A percentile compares a stretch with the other conserved stretches of the same genome.
These are phyloP conservation scores for Aaosphaeria arxii DNA, from an alignment of 2,329 filamentous ascomycete species.

Conservation along the genomic window DNA sequence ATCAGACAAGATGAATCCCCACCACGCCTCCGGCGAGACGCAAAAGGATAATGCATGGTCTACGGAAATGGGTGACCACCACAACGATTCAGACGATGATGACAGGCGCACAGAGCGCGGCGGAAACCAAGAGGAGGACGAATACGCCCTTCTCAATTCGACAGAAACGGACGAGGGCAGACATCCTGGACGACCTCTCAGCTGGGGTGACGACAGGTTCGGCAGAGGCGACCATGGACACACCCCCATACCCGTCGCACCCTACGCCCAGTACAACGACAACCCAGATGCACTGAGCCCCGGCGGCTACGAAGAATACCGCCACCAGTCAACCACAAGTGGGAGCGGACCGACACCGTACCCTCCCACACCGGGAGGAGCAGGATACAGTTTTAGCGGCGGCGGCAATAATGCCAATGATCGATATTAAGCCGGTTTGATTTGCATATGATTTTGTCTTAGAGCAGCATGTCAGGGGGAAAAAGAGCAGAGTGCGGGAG, in stretches of 20 bases:
- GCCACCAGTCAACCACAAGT: slow-evolving; percentile 13
- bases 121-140: slow-evolving; percentile 48
- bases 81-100: slow-evolving; percentile 42
- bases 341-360: background rate
- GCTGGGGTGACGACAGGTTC: slow-evolving; percentile 34
- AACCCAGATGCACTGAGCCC: slow-evolving; percentile 30
- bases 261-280: slow-evolving; percentile 40
- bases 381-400: slow-evolving; percentile 20
- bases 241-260: slow-evolving; percentile 5
- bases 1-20: slow-evolving; percentile 41
- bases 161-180: slow-evolving; percentile 38
- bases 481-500: too few relatives aligned
- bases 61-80: slow-evolving; percentile 40
- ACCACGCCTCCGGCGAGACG: slow-evolving; percentile 37
- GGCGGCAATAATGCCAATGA: slow-evolving; percentile 4
- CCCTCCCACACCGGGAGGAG: background rate
- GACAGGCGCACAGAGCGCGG: slow-evolving; percentile 37
- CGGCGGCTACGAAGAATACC: slow-evolving; percentile 34
- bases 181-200: slow-evolving; percentile 39
- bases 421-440: background rate
- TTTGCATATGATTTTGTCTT: too few relatives aligned
- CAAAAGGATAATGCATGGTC: slow-evolving; percentile 44
- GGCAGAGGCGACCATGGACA: slow-evolving; percentile 7
- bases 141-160: slow-evolving; percentile 49
- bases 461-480: too few relatives aligned